Evolutionary conservation across 2,329 filamentous ascomycete genomes (phyloP), one percentile per base, ranked within the genome.

Genomic region (Neofusicoccum ribis): DNA sequence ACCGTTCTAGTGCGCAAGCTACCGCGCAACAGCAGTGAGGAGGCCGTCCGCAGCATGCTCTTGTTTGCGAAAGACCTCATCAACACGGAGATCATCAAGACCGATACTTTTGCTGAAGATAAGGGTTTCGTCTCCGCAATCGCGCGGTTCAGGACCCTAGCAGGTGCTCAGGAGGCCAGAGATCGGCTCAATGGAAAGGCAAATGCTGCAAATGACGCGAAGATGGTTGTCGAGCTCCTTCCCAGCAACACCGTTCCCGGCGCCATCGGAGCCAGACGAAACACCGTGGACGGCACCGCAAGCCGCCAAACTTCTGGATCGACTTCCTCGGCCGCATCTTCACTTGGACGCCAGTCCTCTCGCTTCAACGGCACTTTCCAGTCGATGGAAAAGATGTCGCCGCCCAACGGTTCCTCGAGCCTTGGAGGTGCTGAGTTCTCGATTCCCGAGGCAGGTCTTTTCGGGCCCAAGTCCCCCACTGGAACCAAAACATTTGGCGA

Each of bases 391-490:
- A 87, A 81, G 72, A 82, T 88, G 58, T 86, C 88, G 31, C 87
- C 88, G 43, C 85, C 88, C 3, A 82, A 85, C 66, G 74, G 74
- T 65, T 87, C 83, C 67, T 80, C 80, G 47, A 78, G 81, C 60
- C 83, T 84, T 71, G 80, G 82, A 69, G 84, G 82, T 64, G 84
- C 82, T 66, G 88, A 91, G 67, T 82, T 90, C 56, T 81, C 85
- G n/a, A 83, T 84, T 60, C 81, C 85, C 3, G 87, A 88, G 37
- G 78, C 80, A 3, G 83, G 76, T 72, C 78, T 91, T 31, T 93
- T 92, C 77, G 90, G 89, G 12, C 87, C 89, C 0, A 89, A 90
- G 69, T 92, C 90, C 5, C 90, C 90, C 1, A 88, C 92, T 63
- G 88, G 87, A 47, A 90, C 88, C 72, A 60, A 60, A 14, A 86